Base-by-base conservation (phyloP, 306 rosid species). In the Quercus cerris region DNA sequence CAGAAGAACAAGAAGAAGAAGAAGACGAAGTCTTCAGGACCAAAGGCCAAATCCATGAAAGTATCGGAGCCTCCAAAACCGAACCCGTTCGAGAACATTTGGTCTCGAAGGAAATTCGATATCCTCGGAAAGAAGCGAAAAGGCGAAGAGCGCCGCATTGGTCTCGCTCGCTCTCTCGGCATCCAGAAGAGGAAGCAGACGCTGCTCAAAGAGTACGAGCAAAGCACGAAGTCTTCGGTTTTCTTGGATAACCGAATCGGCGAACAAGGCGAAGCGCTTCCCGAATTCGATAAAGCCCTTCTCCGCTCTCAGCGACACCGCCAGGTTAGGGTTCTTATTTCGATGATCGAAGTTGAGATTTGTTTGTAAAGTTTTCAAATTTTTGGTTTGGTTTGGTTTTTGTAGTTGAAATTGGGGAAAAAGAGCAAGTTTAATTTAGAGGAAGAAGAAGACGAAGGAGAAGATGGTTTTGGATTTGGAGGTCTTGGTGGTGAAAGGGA, bases 171-270 rank as follows among this genome's bases (percentile, higher is more conserved):
- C 76, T 91, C 98, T 15, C 73, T 38, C 0, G 98, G 90, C 30
- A 83, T 91, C 18, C 88, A 95, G 62, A 95, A 91, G 98, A 87
- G 99, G 87, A 93, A 90, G 75, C 83, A 91, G 75, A 95, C 98
- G 31, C 82, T 95, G 82, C 62, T 91, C 77, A 91, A 88, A 89
- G 99, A 93, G 87, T 91, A 90, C 25, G 89, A 88, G 78, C 91
- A 79, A 80, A 93, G 92, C 20, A 81, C 81, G 0, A 95, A 90
- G 75, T 73, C 94, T 18, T 90, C 98, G 0, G 80, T 85, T 38
- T 93, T 95, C 62, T 75, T 85, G 49, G 98, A 95, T 57, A 91
- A 85, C 86, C 90, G 99, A 76, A 91, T 95, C 7, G 99, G 98
- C 6, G 98, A 93, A 82, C 82, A 69, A 0, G 82, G 91, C 30